These are phyloP conservation scores for Penicillium capsulatum DNA, from an alignment of 2,329 filamentous ascomycete genomes.

Conservation along the genomic window DNA sequence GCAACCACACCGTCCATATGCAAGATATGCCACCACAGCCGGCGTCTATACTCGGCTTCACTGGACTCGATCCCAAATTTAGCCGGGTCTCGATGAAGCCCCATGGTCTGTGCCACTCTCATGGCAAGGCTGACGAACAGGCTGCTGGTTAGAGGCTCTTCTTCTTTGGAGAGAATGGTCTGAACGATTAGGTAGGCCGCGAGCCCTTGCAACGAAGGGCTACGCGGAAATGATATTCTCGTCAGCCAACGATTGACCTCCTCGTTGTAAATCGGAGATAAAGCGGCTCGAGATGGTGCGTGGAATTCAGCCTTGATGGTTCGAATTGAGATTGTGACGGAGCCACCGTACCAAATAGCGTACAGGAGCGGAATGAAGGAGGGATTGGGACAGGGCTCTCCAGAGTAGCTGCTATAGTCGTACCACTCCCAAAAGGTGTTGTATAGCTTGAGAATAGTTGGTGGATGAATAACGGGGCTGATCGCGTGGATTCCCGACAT, in stretches of 20 bases:
- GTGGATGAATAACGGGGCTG: conserved; percentile 44
- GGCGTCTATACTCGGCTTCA: conserved; percentile 44
- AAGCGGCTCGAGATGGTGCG: conserved; percentile 30
- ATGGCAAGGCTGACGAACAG: conserved; percentile 47
- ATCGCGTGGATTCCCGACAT: conserved; percentile 47
- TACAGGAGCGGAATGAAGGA: conserved; percentile 45
- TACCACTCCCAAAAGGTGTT: conserved; percentile 47
- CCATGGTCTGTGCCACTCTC: conserved; percentile 48
- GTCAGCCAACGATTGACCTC: conserved; percentile 43
- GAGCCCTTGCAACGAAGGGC: conserved; percentile 44
- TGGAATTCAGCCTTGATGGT: conserved; percentile 42
- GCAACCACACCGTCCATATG: conserved; percentile 49
- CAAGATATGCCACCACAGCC: conserved; percentile 49
- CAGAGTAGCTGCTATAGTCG: conserved; percentile 35
- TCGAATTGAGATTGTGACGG: conserved; percentile 42
- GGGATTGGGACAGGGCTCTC: conserved; percentile 36
- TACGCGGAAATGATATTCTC: conserved; percentile 44
- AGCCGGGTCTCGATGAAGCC: conserved; percentile 47
- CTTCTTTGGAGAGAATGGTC: conserved; percentile 46
- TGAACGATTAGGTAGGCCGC: conserved; percentile 47
- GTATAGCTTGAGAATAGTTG: conserved; percentile 40
- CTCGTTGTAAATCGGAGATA: conserved; percentile 42
- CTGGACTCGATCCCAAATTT: conserved; percentile 45
- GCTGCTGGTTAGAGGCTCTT: conserved; percentile 48
- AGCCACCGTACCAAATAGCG: conserved; percentile 49